Base-by-base conservation (phyloP, 257 asterid species). In the Gentiana dahurica region DNA sequence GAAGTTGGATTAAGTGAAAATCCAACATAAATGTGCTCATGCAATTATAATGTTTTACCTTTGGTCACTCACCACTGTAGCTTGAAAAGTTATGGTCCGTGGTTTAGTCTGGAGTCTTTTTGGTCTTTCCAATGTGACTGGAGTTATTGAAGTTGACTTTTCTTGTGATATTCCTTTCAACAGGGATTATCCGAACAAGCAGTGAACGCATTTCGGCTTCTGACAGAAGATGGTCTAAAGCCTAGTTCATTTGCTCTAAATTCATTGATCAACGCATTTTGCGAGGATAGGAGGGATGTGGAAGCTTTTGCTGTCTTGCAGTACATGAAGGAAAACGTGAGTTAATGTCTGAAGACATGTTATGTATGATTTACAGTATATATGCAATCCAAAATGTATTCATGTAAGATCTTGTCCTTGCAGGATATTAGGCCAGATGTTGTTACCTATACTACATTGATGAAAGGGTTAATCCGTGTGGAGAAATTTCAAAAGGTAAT, bases 181-280 rank as follows among this genome's bases (percentile, higher is more conserved):
- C 80, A 87, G 96, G 98, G 98, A 59, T 76, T 90, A 55, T 87
- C 98, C 0, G 96, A 91, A 77, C 89, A 87, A 77, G 98, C 96
- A 15, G 87, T 91, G 36, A 79, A 79, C 66, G 94, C 96, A 36
- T 87, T 91, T 66, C 73, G 94, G n/a, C 80, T 87, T 53, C 85
- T 87, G 96, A 87, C 87, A 65, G 89, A 86, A 47, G 95, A 91
- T 43, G 96, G 98, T 68, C 75, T 91, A 54, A 87, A 71, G 71
- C 96, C 98, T 13, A 84, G 96, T 77, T 64, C 77, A 33, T 81
- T 84, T 62, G 96, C 96, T 74, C 82, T 91, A 36, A 91, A 91
- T 68, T 82, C 96, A 38, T 62, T 91, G 71, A 75, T 91, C 47
- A 87, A 91, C 71, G 98, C 98, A 55, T 91, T 91, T 69, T 86